Evolutionary conservation across 2,329 filamentous ascomycete genomes (phyloP).

Genomic region (Aureobasidium melanogenum): DNA sequence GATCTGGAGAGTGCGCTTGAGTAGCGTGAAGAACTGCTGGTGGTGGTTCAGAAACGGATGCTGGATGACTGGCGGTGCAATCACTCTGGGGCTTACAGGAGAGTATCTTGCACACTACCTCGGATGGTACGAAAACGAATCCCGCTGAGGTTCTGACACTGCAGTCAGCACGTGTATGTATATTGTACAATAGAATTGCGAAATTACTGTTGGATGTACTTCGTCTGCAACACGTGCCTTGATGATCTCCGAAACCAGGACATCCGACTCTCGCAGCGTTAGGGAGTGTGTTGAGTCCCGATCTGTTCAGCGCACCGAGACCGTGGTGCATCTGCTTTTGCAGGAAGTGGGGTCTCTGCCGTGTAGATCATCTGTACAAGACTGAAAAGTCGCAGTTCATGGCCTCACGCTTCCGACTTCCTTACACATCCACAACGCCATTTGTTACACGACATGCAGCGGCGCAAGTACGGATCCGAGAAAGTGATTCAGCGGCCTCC

Average conservation of each 20-base stretch:
- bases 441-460: background rate
- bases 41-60: constrained; percentile 57
- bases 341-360: background rate
- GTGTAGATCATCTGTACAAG: background rate
- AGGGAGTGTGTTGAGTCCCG: too few species aligned
- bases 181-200: background rate
- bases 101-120: constrained; percentile 38
- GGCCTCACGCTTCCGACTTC: background rate
- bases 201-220: background rate
- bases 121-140: constrained; percentile 8
- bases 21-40: constrained; percentile 51
- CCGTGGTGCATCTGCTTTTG: background rate
- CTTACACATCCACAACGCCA: background rate
- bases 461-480: background rate
- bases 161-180: background rate
- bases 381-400: background rate
- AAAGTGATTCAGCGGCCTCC: background rate
- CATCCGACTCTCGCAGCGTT: too few species aligned
- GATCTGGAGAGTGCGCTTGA: constrained; percentile 50
- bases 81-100: constrained; percentile 45
- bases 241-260: background rate
- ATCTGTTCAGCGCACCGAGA: background rate
- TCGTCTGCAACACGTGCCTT: background rate
- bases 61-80: constrained; percentile 52
- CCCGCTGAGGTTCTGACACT: background rate